phyloP scores from a whole-genome alignment of 2,329 filamentous ascomycete species.

The Cercospora canescens region DNA sequence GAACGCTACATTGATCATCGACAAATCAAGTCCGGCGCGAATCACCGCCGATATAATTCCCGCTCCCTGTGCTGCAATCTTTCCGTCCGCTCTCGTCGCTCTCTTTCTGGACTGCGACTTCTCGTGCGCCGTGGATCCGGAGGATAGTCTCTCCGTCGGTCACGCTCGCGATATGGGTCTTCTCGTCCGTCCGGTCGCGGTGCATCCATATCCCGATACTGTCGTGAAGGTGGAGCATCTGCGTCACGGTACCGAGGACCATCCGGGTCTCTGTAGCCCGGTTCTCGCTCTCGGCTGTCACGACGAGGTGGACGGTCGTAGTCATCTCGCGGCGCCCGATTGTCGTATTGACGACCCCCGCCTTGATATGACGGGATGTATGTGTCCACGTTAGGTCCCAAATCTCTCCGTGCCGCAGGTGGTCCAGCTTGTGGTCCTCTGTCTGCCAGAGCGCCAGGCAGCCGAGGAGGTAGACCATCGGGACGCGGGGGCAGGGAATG shows the following conservation, averaged over 20 bases:
- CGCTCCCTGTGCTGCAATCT: slow-evolving; percentile 37
- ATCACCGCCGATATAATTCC: slow-evolving; percentile 32
- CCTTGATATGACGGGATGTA: slow-evolving; percentile 47
- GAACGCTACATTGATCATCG: background rate
- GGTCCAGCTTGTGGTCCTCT: slow-evolving; percentile 26
- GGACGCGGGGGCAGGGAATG: slow-evolving; percentile 32
- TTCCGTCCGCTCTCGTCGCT: slow-evolving; percentile 30
- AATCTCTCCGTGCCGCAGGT: slow-evolving; percentile 15
- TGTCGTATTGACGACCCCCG: slow-evolving; percentile 22
- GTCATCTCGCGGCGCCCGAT: slow-evolving; percentile 21
- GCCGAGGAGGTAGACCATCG: slow-evolving; percentile 26
- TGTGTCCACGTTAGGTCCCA: slow-evolving; percentile 38
- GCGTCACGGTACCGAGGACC: slow-evolving; percentile 25
- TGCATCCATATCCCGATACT: slow-evolving; percentile 24
- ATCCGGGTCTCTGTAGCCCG: slow-evolving; percentile 16
- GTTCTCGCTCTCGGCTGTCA: slow-evolving; percentile 24
- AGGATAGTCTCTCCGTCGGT: slow-evolving; percentile 27
- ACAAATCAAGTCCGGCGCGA: background rate
- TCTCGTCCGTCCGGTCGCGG: slow-evolving; percentile 17
- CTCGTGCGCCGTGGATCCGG: slow-evolving; percentile 32
- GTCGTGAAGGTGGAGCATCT: slow-evolving; percentile 24
- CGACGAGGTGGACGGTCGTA: slow-evolving; percentile 24
- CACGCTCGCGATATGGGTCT: slow-evolving; percentile 26
- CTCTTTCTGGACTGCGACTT: slow-evolving; percentile 32
- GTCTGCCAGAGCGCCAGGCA: slow-evolving; percentile 33